phyloP scores from a whole-genome alignment of 2,329 filamentous ascomycete genomes.

The Talaromyces albobiverticillius region DNA sequence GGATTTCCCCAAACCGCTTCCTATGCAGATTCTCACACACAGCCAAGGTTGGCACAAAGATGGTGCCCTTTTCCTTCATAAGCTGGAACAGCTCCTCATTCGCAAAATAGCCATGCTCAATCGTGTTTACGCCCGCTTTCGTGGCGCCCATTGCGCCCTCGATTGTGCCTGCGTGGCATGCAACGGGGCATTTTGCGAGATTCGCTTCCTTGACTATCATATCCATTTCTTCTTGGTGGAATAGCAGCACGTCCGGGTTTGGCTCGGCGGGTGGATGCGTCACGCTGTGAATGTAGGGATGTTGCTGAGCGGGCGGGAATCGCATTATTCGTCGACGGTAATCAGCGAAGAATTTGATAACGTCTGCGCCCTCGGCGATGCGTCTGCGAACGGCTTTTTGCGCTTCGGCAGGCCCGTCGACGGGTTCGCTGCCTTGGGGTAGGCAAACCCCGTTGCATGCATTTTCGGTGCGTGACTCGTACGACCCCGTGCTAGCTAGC shows the following conservation, averaged over 20 bases:
- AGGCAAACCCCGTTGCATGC: neutral
- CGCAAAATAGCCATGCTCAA: slow-evolving; percentile 47
- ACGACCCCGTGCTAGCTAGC: slow-evolving; percentile 1
- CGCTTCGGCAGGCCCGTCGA: neutral
- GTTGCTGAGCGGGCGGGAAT: slow-evolving; percentile 13
- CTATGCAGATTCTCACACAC: slow-evolving; percentile 39
- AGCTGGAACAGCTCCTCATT: slow-evolving; percentile 41
- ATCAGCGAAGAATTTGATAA: slow-evolving; percentile 11
- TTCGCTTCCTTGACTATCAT: slow-evolving; percentile 50
- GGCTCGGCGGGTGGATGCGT: slow-evolving; percentile 36
- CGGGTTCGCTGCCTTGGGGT: neutral
- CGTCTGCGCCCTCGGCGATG: slow-evolving; percentile 7
- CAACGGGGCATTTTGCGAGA: slow-evolving; percentile 41
- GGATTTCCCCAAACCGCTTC: slow-evolving; percentile 27
- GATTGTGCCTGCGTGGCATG: slow-evolving; percentile 42
- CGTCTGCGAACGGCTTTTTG: slow-evolving; percentile 1
- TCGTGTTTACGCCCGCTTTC: slow-evolving; percentile 45
- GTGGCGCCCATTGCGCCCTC: slow-evolving; percentile 47
- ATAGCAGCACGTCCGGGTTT: slow-evolving; percentile 46
- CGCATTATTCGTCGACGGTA: slow-evolving; percentile 8
- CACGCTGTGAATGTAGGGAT: slow-evolving; percentile 24
- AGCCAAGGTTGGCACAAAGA: slow-evolving; percentile 55
- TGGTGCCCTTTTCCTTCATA: slow-evolving; percentile 45
- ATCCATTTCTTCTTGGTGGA: slow-evolving; percentile 50
- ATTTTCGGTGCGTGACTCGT: slow-evolving; percentile 2